These are phyloP conservation scores for Talaromyces piceae DNA, from an alignment of 2,329 filamentous ascomycete species.

Conservation along the genomic window DNA sequence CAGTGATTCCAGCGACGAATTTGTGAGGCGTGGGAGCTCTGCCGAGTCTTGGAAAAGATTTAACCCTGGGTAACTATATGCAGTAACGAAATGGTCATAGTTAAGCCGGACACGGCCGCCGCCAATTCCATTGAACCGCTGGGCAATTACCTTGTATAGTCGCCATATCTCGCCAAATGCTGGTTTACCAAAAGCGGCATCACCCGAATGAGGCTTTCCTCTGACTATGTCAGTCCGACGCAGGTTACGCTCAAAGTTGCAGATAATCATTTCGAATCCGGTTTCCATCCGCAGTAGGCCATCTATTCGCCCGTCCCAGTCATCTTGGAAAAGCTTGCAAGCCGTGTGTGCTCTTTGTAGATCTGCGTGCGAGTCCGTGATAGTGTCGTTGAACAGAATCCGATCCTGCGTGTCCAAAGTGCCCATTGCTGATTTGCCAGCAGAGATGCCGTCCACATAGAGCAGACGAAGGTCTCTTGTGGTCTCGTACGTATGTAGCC, in stretches of 20 bases:
- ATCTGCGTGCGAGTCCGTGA: constrained; percentile 33
- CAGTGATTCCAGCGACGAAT: constrained; percentile 24
- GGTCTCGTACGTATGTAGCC: constrained; percentile 59
- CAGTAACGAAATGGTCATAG: constrained; percentile 43
- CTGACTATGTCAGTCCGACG: constrained; percentile 1
- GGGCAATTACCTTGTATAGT: constrained; percentile 19
- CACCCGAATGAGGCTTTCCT: neutral
- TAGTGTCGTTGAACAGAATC: constrained; percentile 45
- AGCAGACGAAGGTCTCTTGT: constrained; percentile 52
- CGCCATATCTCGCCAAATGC: constrained; percentile 7
- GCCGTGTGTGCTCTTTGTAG: constrained; percentile 46
- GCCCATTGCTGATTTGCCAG: constrained; percentile 57
- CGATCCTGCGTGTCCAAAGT: constrained; percentile 62
- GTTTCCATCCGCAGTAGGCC: constrained; percentile 2
- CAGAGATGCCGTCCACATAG: constrained; percentile 64
- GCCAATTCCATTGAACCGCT: constrained; percentile 25
- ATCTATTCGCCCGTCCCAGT: constrained; percentile 36
- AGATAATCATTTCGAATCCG: constrained; percentile 3
- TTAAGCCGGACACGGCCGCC: constrained; percentile 37
- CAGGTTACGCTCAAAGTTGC: constrained; percentile 41
- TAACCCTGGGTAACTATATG: constrained; percentile 36
- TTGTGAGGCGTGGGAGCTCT: constrained; percentile 34
- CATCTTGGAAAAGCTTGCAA: constrained; percentile 45
- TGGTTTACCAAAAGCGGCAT: neutral
- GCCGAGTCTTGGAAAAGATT: constrained; percentile 32